Evolutionary conservation across 108 stramenopile species (phyloP).

Genomic region (Cyclostephanos tholiformis): DNA sequence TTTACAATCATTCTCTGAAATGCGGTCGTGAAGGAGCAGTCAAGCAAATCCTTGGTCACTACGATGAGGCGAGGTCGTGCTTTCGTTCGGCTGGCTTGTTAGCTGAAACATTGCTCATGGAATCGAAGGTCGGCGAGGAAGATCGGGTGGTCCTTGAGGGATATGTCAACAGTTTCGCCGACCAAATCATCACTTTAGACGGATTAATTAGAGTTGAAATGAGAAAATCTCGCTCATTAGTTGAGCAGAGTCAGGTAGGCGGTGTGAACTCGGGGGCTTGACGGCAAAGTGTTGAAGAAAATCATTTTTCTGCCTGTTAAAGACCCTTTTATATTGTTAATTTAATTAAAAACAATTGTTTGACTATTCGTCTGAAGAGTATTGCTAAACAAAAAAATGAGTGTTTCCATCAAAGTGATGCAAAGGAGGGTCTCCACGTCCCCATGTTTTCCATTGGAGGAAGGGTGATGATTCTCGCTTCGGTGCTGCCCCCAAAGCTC

Average conservation of each 20-base stretch:
- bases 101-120: constrained; percentile 88
- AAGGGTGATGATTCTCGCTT: background rate
- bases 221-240: constrained; percentile 11
- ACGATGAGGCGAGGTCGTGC: constrained; percentile 78
- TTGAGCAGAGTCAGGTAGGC: constrained; percentile 3
- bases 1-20: constrained; percentile 84
- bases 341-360: background rate
- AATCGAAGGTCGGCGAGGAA: constrained; percentile 68
- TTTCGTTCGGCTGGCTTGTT: constrained; percentile 85
- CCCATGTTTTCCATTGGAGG: background rate
- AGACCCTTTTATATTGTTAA: background rate
- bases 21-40: constrained; percentile 85
- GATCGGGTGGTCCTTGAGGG: constrained; percentile 72
- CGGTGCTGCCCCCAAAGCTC: background rate
- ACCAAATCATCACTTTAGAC: constrained; percentile 80
- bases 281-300: background rate
- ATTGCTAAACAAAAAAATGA: no score
- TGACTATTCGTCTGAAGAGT: background rate
- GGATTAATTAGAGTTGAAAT: constrained; percentile 49
- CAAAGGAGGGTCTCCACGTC: no score
- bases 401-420: no score
- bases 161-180: constrained; percentile 87
- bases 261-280: background rate
- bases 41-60: constrained; percentile 85
- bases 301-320: background rate